These are phyloP conservation scores for Euphorbia tirucalli DNA, from an alignment of 345 rosid species.

Conservation along the genomic window DNA sequence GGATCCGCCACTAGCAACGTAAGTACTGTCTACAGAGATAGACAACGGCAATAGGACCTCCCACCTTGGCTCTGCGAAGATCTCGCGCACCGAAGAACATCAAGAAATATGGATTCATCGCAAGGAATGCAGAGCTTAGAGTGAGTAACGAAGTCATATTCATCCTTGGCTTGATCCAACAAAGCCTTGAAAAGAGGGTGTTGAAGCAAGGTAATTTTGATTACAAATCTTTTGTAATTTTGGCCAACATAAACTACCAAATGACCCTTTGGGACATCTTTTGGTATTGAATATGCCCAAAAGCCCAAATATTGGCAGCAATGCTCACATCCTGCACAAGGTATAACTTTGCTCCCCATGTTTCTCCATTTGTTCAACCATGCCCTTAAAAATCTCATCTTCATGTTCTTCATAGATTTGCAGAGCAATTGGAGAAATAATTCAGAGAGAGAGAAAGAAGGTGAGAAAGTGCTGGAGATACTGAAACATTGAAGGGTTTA, in stretches of 20 bases:
- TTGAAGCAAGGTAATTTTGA: slow-evolving; percentile 58
- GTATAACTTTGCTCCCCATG: slow-evolving; percentile 43
- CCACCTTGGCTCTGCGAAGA: slow-evolving; percentile 36
- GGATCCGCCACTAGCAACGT: no score
- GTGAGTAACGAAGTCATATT: slow-evolving; percentile 51
- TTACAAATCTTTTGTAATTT: slow-evolving; percentile 59
- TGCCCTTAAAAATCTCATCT: slow-evolving; percentile 41
- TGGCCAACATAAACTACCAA: slow-evolving; percentile 82
- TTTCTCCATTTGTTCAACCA: slow-evolving; percentile 55
- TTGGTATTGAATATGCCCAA: slow-evolving; percentile 47
- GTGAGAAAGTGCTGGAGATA: slow-evolving; percentile 25
- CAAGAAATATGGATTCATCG: slow-evolving; percentile 62
- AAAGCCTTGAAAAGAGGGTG: slow-evolving; percentile 77
- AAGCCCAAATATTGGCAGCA: slow-evolving; percentile 42
- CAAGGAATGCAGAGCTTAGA: slow-evolving; percentile 83
- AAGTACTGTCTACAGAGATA: slow-evolving; percentile 10
- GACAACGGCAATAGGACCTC: slow-evolving; percentile 31
- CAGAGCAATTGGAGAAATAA: slow-evolving; percentile 4
- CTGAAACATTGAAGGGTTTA: slow-evolving; percentile 25
- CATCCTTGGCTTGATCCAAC: slow-evolving; percentile 73
- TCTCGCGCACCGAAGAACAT: slow-evolving; percentile 61
- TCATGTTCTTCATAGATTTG: slow-evolving; percentile 29
- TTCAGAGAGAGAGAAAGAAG: slow-evolving; percentile 15
- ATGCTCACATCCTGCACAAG: slow-evolving; percentile 43
- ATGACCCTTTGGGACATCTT: slow-evolving; percentile 86